Conservation (phyloP, 2,329 filamentous ascomycete genomes). For the Penicillium sp. region DNA sequence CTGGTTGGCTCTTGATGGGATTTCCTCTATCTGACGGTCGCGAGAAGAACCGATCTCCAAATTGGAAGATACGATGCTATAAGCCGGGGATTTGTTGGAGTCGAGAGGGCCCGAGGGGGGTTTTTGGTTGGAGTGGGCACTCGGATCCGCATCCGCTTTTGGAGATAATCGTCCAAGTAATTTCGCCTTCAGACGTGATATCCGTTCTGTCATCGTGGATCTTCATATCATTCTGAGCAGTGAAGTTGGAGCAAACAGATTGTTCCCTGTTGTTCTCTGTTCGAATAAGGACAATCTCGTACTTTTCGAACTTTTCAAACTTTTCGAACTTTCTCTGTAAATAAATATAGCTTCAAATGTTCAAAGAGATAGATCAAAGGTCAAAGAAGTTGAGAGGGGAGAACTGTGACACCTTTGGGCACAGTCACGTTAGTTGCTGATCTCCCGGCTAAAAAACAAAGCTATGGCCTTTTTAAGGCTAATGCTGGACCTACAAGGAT, state of each 20-base stretch:
- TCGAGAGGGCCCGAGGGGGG: conserved; percentile 23
- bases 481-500: background rate
- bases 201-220: conserved; percentile 34
- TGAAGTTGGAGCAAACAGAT: background rate
- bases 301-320: background rate
- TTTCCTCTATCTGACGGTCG: conserved; percentile 10
- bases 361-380: background rate
- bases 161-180: conserved; percentile 40
- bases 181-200: conserved; percentile 39
- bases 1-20: conserved; percentile 2
- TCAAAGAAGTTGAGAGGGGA: background rate
- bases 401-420: background rate
- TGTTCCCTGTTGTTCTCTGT: background rate
- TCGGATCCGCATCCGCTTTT: conserved; percentile 31
- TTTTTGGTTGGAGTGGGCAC: conserved; percentile 26
- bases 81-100: conserved; percentile 24
- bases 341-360: background rate
- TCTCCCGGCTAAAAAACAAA: background rate
- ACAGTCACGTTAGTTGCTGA: conserved; percentile 3
- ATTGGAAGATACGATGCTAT: conserved; percentile 27
- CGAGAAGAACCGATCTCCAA: conserved; percentile 16
- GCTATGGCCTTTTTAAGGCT: conserved; percentile 3
- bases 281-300: background rate
- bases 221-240: conserved; percentile 2
- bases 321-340: no score